A percentile compares a stretch with the other conserved stretches of the same genome.
Evolutionary conservation across 306 rosid species (phyloP).

Genomic region (Vigna radiata): DNA sequence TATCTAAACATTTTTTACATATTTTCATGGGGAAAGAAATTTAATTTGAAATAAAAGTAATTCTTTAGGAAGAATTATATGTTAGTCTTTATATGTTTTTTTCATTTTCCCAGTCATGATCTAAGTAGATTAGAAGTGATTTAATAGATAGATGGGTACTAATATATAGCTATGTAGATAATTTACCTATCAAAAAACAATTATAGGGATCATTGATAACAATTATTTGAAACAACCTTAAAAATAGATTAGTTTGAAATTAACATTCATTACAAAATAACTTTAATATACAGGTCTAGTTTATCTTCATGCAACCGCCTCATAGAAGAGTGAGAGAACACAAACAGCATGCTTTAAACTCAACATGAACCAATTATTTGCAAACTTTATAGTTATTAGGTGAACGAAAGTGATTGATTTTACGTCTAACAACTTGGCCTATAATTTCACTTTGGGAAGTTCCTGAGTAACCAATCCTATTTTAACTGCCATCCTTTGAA

Average conservation of each 20-base stretch:
- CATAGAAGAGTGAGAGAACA: constrained; percentile 10
- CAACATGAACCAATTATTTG: background rate
- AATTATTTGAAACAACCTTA: background rate
- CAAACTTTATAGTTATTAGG: background rate
- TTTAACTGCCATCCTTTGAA: background rate
- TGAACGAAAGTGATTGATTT: background rate
- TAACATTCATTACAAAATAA: background rate
- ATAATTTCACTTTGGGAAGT: constrained; percentile 1
- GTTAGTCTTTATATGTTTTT: no score
- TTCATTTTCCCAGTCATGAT: no score
- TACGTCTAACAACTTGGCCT: background rate
- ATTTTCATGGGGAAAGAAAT: no score
- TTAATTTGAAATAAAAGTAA: no score
- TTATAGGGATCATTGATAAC: background rate
- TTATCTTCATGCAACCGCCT: background rate
- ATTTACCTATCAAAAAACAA: background rate
- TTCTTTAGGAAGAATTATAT: no score
- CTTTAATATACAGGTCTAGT: background rate
- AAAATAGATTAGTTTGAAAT: background rate
- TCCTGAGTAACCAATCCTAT: background rate
- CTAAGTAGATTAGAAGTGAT: no score
- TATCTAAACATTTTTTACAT: no score
- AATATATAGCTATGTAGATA: no score
- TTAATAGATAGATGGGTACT: no score
- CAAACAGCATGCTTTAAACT: background rate